Evolutionary conservation across 2,329 filamentous ascomycete genomes (phyloP), one percentile per base, ranked within the genome.

Genomic region (Diaporthe sp.): DNA sequence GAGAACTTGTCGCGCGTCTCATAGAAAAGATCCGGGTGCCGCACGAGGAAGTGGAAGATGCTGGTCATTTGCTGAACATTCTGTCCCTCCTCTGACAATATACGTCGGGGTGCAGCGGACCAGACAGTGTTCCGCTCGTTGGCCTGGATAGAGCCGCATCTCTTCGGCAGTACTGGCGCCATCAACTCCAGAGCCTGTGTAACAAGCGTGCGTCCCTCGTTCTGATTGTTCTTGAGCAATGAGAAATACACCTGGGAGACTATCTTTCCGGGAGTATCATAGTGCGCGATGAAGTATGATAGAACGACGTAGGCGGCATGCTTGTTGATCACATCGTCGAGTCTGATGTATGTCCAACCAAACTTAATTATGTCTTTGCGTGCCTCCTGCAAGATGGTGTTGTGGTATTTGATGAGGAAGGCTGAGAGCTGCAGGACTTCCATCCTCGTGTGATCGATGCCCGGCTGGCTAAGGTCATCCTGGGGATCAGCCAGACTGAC

Each of bases 311-410:
- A 99, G 3, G 97, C 96, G 0, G 96, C 97, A 83, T 98, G 97
- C 84, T 99, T 99, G 87, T 98, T 99, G 87, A 99, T 98, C 75
- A 98, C 94, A 83, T 99, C 97, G 81, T 99, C 97, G n/a, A 99
- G 90, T 34, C 95, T 92, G 80, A 99, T 99, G 82, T 98, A 98
- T 25, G 96, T 98, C 97, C 97, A 99, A 4, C 95, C 96, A 84
- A 98, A 99, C 85, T 98, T 98, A 82, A 99, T 99, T 77, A 99
- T 96, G 78, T 99, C 97, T 84, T 99, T 99, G 51, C 97, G 92
- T 3, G 95, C 93, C 81, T 98, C 97, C 79, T 97, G 94, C 1
- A 99, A 90, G 72, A 95, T 94, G 44, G 91, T 91, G 81, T 96
- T 92, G 81, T 99, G 95, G 81, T 98, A 98, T 82, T 99, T 99